Base-by-base conservation (phyloP, 2,329 filamentous ascomycete species). In the Lachnellula willkommii region DNA sequence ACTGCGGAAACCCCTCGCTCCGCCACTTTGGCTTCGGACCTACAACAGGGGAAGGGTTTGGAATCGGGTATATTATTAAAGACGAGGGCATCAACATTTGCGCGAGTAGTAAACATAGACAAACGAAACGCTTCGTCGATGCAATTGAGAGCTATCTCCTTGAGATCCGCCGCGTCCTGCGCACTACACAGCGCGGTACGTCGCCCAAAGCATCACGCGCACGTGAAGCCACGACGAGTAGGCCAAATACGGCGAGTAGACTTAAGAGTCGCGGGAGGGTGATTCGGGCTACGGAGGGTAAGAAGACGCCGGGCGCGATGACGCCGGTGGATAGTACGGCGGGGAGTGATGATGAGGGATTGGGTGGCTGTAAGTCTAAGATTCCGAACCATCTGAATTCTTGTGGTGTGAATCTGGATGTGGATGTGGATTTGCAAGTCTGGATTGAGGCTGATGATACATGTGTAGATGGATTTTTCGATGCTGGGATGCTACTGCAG, bases 31-130 rank as follows among this genome's bases (percentile, higher is more conserved):
- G 94, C 3, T 99, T 99, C 69, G 94, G 94, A 0, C 94, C 94
- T 1, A 95, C 93, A 0, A 93, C 89, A 0, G 93, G 86, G 2
- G 91, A 96, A 63, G 94, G 94, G 0, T 97, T 97, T 68, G 94
- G 94, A 32, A 96, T 99, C 54, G 94, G 94, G 2, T 99, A 99
- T 75, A 97, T 99, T 67, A 96, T 99, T 80, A 99, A 99, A 73
- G 90, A 95, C 63, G 89, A 94, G 52, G 82, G 84, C 49, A 89
- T 97, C 58, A 90, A 87, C 47, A 93, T 99, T 59, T 97, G 94
- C 71, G 91, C 92, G 0, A 89, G 87, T 14, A 94, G 88, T 67
- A 96, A 96, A 74, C 94, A 99, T 71, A 79, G 94, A 42, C 94
- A 99, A 74, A 99, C 94, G 0, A 85, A 85, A 64, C 86, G 94